phyloP scores from a whole-genome alignment of 129 eudicot genomes.

The Escallonia herrerae region DNA sequence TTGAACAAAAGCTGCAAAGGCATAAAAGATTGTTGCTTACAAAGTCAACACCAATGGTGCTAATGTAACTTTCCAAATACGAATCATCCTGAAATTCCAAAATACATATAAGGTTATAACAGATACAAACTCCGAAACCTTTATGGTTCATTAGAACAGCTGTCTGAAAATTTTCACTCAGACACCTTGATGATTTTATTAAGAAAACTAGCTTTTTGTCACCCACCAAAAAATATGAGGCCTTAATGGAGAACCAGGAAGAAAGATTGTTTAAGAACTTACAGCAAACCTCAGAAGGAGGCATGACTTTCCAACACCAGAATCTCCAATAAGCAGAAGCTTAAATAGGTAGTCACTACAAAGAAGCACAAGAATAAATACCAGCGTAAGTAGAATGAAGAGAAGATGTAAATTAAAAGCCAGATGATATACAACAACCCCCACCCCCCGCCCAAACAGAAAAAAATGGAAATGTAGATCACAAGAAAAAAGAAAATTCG shows the following conservation, averaged over 20 bases:
- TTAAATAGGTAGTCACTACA: conserved; percentile 91
- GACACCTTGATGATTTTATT: too few relatives aligned
- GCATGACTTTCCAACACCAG: conserved; percentile 98
- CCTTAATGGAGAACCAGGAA: not conserved
- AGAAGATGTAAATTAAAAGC: too few relatives aligned
- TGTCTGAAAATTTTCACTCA: too few relatives aligned
- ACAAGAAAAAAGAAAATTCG: too few relatives aligned
- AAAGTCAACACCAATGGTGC: conserved; percentile 97
- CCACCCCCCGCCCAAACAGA: too few relatives aligned
- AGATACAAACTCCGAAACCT: too few relatives aligned
- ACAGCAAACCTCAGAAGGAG: conserved; percentile 95
- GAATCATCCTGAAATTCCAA: conserved; percentile 74
- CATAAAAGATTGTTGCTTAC: conserved; percentile 39
- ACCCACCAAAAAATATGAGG: not conserved
- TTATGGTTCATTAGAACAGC: too few relatives aligned
- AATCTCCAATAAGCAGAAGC: conserved; percentile 96
- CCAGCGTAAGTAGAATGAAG: too few relatives aligned
- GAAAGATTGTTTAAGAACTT: conserved; percentile 23
- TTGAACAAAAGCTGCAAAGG: conserved; percentile 1
- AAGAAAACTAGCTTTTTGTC: not conserved
- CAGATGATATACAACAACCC: too few relatives aligned
- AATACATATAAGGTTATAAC: not conserved
- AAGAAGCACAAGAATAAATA: not conserved
- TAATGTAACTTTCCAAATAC: conserved; percentile 91
- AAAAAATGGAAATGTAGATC: too few relatives aligned